Base-by-base conservation (phyloP, 768 basidiomycete species). In the Mycena kentingensis region DNA sequence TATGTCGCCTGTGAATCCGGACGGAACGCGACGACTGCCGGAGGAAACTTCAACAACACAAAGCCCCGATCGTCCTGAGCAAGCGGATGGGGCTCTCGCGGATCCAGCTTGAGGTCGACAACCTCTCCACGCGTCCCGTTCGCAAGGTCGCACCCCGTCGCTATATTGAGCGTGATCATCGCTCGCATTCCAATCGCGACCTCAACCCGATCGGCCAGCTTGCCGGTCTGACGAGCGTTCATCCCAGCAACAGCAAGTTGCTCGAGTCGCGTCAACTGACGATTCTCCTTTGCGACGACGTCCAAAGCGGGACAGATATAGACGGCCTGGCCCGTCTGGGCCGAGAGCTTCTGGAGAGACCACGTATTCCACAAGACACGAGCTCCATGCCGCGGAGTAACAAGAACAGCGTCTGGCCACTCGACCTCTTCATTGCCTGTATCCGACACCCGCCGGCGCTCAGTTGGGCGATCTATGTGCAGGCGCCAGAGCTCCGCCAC, bases 341-440 rank as follows among this genome's bases (percentile, higher is more conserved):
- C 4, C 37, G 62, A 66, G 45, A 65, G 62, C 46, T 68, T 62
- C 18, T 38, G 47, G 0, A 65, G 19, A 0, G 63, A 52, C 4
- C 46, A 51, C 13, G 63, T 32, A 48, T 79, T 78, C 76, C 77
- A 77, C 4, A 53, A 49, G 5, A 46, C 46, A 10, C 74, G 56
- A 0, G 75, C 72, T 0, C 57, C 47, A 47, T 78, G 71, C 6
- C 74, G 42, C 5, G 77, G 67, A 0, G 73, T 77, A 0, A 78
- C 65, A 0, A 77, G 61, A 0, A 67, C 41, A 0, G 70, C 69
- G 1, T 71, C 46, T 0, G 50, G 52, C 77, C 75, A 77, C 12
- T 5, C 0, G 10, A 7, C 45, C 70, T 72, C 34, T 73, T 64
- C 0, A 68, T 59, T 12, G 26, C 15, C 1, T n/a, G n/a, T n/a